Evolutionary conservation across 371 early-diverging fungal species (phyloP), one percentile per base, ranked within the genome.

Genomic region (Mucor plumbeus): DNA sequence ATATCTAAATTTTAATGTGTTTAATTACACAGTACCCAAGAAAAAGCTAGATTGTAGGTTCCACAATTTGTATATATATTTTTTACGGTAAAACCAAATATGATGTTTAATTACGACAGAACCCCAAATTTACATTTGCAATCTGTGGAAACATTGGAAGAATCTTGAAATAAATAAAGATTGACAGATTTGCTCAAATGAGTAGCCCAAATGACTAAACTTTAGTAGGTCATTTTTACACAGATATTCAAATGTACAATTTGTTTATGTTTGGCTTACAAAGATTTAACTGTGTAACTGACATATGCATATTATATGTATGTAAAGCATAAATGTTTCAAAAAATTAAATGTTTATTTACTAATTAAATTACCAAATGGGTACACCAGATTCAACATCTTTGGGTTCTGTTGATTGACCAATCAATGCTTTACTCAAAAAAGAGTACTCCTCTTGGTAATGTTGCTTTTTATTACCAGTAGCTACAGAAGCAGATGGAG

Each of bases 391-490:
- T 17, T 84, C 84, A 62, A 92, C 77, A 65, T 88, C 85, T 57
- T 82, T 74, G 41, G 92, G 91, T 71, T 86, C 85, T 39, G 79
- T 79, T 39, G 84, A 75, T 67, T 90, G 81, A 48, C 95, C 94
- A 41, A 92, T 80, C 68, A 98, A 84, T 10, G 98, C 98, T 73
- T 92, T 85, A 59, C 88, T 85, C 38, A 95, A 80, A 65, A 97
- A 75, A 63, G 85, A 85, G 69, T 93, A 88, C 77, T 98, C 98
- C 82, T 98, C 96, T 65, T 91, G 90, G 76, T 86, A 85, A 81
- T 98, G 99, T 65, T 92, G 92, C 90, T 95, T 96, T 90, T 97
- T 96, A 85, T 95, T 91, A 71, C 98, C 97, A 33, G 99, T 97
- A 50, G 98, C 96, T 21, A 97, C 96, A 5, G 97, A 93, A 58